phyloP scores from a whole-genome alignment of 805 yeast species.

The Monosporozyma siamensis region DNA sequence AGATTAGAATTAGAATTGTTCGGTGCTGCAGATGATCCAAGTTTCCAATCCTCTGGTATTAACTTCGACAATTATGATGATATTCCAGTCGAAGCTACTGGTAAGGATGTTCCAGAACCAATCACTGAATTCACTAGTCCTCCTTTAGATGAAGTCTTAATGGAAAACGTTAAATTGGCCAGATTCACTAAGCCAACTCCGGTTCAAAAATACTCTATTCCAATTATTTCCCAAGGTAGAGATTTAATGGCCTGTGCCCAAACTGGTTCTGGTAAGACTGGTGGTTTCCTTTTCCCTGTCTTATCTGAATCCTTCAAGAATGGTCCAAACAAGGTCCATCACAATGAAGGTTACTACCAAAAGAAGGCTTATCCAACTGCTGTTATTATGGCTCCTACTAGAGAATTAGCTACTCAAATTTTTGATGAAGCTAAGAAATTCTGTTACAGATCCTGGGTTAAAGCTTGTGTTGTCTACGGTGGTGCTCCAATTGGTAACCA shows the following conservation, averaged over 20 bases:
- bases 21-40: conserved; percentile 61
- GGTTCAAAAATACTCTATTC: conserved; percentile 88
- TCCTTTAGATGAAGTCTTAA: conserved; percentile 77
- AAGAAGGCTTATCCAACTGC: conserved; percentile 91
- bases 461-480: conserved; percentile 94
- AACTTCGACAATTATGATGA: conserved; percentile 98
- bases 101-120: conserved; percentile 91
- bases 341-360: conserved; percentile 35
- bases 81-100: conserved; percentile 96
- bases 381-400: conserved; percentile 93
- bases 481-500: conserved; percentile 92
- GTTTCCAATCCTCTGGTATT: conserved; percentile 88
- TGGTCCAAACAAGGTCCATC: conserved; percentile 68
- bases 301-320: conserved; percentile 78
- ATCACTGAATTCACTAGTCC: conserved; percentile 81
- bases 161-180: conserved; percentile 79
- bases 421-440: conserved; percentile 93
- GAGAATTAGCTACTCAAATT: conserved; percentile 97
- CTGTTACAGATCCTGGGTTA: conserved; percentile 97
- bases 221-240: conserved; percentile 80
- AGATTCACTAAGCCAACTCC: conserved; percentile 96
- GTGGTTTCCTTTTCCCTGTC: conserved; percentile 98
- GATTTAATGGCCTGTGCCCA: conserved; percentile 97
- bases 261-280: conserved; percentile 99
- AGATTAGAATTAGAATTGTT: conserved; percentile 70